A percentile compares a stretch with the other conserved stretches of the same genome.
These are phyloP conservation scores for Adansonia grandidieri DNA, from an alignment of 441 rosid species.

Conservation along the genomic window DNA sequence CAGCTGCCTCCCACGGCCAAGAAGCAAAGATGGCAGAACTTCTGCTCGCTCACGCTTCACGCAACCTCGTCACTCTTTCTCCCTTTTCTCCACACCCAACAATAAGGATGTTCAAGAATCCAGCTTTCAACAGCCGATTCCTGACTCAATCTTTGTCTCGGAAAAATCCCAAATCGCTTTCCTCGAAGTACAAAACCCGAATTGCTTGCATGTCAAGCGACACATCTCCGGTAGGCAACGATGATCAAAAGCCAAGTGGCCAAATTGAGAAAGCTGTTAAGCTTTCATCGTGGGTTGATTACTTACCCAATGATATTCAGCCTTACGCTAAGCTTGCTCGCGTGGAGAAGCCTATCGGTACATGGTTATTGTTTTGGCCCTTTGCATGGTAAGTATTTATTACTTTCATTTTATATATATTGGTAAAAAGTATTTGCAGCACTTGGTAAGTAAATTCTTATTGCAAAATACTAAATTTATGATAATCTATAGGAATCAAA, in stretches of 20 bases:
- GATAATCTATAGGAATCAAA: too few relatives aligned
- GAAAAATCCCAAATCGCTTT: background rate
- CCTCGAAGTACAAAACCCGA: background rate
- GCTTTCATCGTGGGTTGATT: constrained; percentile 13
- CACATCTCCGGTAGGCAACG: background rate
- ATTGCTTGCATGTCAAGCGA: background rate
- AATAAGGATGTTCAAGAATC: background rate
- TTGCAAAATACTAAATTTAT: too few relatives aligned
- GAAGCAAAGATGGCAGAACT: too few relatives aligned
- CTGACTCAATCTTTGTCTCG: background rate
- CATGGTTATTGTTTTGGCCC: constrained; percentile 7
- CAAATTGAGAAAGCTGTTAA: background rate
- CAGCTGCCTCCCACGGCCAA: too few relatives aligned
- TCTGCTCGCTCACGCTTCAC: too few relatives aligned
- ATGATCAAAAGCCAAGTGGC: background rate
- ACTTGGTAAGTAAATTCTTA: too few relatives aligned
- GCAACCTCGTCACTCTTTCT: background rate
- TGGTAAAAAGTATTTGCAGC: too few relatives aligned
- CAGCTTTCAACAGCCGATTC: background rate
- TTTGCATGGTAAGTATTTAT: constrained; percentile 3
- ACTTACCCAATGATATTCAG: constrained; percentile 12
- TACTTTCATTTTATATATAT: too few relatives aligned
- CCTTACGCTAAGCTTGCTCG: constrained; percentile 19
- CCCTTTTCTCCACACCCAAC: background rate
- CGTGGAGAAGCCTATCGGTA: constrained; percentile 13